Evolutionary conservation across 2,329 filamentous ascomycete genomes (phyloP), one percentile per base, ranked within the genome.

Genomic region (Chrysoporthe cubensis): DNA sequence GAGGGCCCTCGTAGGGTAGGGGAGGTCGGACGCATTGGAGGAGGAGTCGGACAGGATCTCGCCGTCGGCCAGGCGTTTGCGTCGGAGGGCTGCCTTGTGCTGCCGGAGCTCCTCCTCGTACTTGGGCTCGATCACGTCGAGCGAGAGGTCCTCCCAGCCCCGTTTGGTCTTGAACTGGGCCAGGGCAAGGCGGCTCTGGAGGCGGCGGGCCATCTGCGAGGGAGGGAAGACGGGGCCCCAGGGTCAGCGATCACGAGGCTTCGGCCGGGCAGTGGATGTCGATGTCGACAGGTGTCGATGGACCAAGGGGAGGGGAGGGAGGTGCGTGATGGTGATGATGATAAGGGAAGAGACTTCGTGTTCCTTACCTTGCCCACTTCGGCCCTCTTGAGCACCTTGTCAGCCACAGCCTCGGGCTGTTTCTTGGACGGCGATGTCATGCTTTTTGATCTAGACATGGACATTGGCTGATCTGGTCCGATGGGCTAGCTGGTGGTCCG

Each of bases 161-260:
- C 97, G 91, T 81, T 96, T 94, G 73, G 96, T 94, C 83, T 98
- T 98, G 87, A 97, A 96, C 80, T 96, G 96, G 77, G 96, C 96
- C 71, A 98, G 88, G 68, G 96, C 95, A 69, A 99, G 89, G 71
- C 95, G 93, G 83, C 97, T 94, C 82, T 98, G 94, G 66, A 99
- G 85, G 76, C 91, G 92, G 78, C 95, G 87, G 74, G 94, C 96
- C 83, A 99, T 97, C 96, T 98, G 77, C 65, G 73, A 71, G 74
- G 72, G 66, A 44, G 44, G 32, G 8, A 34, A 58, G 13, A 14
- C 2, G 43, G 34, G 65, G 43, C 26, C 44, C 58, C 65, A 68
- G 60, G 58, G 66, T 67, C 68, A 67, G 65, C 65, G 44, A 52
- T 61, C 44, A 69, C 43, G 69, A 65, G 65, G 64, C 62, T 68